phyloP scores from a whole-genome alignment of 768 basidiomycete genomes.

The Antrodiella citrinella region DNA sequence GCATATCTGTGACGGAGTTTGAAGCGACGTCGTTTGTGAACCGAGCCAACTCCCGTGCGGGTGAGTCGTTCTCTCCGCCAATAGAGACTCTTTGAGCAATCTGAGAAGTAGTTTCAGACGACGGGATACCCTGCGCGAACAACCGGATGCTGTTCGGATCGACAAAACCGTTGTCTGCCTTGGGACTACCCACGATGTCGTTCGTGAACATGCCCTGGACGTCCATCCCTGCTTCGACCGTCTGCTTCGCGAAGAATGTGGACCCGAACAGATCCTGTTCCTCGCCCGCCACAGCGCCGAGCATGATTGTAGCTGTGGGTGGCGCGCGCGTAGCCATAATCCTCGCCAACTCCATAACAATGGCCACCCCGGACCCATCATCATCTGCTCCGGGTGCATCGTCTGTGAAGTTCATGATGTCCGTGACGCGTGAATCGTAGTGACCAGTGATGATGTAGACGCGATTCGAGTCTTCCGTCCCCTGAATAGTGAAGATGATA shows the following conservation, averaged over 20 bases:
- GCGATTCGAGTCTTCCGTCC: slow-evolving; percentile 39
- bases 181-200: slow-evolving; percentile 47
- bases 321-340: slow-evolving; percentile 37
- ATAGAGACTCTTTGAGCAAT: slow-evolving; percentile 29
- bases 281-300: slow-evolving; percentile 42
- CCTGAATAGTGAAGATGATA: slow-evolving; percentile 41
- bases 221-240: slow-evolving; percentile 35
- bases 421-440: slow-evolving; percentile 42
- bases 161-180: slow-evolving; percentile 36
- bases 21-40: slow-evolving; percentile 44
- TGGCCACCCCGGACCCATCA: slow-evolving; percentile 45
- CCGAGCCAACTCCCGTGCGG: slow-evolving; percentile 41
- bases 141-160: slow-evolving; percentile 44
- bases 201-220: slow-evolving; percentile 53
- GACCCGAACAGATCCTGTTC: slow-evolving; percentile 46
- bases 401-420: slow-evolving; percentile 31
- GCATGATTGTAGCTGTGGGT: slow-evolving; percentile 43
- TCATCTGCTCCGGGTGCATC: slow-evolving; percentile 48
- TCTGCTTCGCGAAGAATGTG: slow-evolving; percentile 35
- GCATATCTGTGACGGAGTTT: slow-evolving; percentile 41
- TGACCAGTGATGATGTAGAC: slow-evolving; percentile 48
- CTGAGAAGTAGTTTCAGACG: slow-evolving; percentile 31
- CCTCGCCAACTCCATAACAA: slow-evolving; percentile 45
- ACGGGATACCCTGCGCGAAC: slow-evolving; percentile 43
- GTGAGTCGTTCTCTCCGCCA: slow-evolving; percentile 49